These are phyloP conservation scores for Flaveria floridana DNA, from an alignment of 140 eudicot species.

Conservation along the genomic window DNA sequence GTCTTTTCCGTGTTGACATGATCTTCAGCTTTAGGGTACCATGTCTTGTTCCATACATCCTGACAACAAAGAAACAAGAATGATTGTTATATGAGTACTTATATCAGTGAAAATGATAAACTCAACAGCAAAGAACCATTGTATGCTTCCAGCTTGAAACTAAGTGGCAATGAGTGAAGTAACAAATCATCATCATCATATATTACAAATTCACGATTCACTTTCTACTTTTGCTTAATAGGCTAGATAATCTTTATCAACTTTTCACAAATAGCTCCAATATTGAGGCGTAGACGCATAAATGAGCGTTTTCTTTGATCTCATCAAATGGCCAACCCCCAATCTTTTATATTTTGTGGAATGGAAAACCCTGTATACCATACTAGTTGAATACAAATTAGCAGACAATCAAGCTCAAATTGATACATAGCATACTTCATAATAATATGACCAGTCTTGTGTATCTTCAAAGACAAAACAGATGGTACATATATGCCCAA, in stretches of 20 bases:
- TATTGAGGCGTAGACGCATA: not conserved
- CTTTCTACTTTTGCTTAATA: not conserved
- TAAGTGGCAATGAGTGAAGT: not conserved
- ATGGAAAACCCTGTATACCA: constrained; percentile 2
- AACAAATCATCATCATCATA: constrained; percentile 40
- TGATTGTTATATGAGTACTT: not conserved
- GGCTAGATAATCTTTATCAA: not conserved
- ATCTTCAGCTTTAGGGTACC: constrained; percentile 84
- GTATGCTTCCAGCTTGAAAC: constrained; percentile 3
- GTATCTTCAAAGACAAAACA: constrained; percentile 6
- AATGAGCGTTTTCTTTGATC: not conserved
- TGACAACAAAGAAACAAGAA: constrained; percentile 32
- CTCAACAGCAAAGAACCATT: not conserved
- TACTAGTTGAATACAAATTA: not conserved
- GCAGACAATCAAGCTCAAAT: not conserved
- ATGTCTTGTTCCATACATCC: constrained; percentile 89
- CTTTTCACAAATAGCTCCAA: not conserved
- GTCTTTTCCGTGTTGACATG: constrained; percentile 69
- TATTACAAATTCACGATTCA: not conserved
- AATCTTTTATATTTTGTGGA: not conserved
- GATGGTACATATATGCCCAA: not conserved
- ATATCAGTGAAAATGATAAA: not conserved
- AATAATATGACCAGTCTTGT: not conserved
- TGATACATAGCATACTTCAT: constrained; percentile 4
- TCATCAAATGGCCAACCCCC: not conserved